Evolutionary conservation across 768 basidiomycete genomes (phyloP), one percentile per base, ranked within the genome.

Genomic region (Mycena venus): DNA sequence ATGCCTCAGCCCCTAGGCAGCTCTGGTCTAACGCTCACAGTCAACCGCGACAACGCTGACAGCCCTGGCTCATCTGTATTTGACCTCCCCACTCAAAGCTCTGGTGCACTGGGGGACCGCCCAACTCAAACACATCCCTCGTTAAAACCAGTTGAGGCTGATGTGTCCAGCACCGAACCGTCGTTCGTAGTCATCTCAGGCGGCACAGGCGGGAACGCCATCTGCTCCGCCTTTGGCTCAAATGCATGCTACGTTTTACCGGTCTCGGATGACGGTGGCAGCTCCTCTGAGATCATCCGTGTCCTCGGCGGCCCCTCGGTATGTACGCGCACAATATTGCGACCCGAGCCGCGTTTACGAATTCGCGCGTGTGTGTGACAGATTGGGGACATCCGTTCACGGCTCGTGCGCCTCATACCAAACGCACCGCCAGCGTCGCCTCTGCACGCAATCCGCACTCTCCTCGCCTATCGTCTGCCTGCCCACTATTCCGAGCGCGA

Each of bases 221-320:
- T 99, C 76, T 96, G 95, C 77, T 86, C 94, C 47, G 95, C 96
- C 3, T 98, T 99, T 80, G 89, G 88, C 3, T 83, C 87, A 21
- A 79, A 87, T 73, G 92, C 94, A 27, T 93, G 91, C 79, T 96
- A 97, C 79, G 92, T 97, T 29, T 87, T 99, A 38, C 97, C 97
- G 7, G 95, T 99, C 36, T 97, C 96, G 8, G 97, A 99, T 80
- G 96, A 99, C 81, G 97, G 97, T 1, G 97, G 97, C 53, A 96
- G 95, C 4, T 98, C 96, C 3, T 95, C 95, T 76, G 97, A 98
- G 86, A 98, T 98, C 64, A 95, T 97, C 63, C 91, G 97, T 60
- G 96, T 97, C 27, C 87, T 99, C 65, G 95, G 94, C 21, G 95
- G 95, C 3, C 94, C 38, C 91, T 97, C 79, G 94, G 95, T 94